phyloP scores from a whole-genome alignment of 441 rosid species.

The Theobroma grandiflorum region DNA sequence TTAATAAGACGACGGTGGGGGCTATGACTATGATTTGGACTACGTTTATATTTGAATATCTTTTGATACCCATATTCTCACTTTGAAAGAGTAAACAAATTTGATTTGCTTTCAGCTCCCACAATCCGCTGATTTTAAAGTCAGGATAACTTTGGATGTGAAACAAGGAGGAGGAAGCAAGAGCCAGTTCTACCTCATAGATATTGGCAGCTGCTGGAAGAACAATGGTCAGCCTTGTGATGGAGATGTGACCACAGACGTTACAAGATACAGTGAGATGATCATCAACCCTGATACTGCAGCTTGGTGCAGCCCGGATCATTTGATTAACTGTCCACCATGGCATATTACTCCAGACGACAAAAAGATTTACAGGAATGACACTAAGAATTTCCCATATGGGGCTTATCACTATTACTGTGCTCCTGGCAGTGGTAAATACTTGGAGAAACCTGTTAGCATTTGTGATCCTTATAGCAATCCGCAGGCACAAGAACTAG shows the following conservation, averaged over 20 bases:
- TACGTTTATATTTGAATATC: not conserved
- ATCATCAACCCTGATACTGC: constrained; percentile 58
- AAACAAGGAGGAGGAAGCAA: constrained; percentile 69
- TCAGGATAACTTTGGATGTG: constrained; percentile 53
- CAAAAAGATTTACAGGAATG: constrained; percentile 54
- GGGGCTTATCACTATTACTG: constrained; percentile 71
- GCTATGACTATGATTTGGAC: not conserved
- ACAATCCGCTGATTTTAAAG: constrained; percentile 58
- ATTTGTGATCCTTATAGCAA: constrained; percentile 69
- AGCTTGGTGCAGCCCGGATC: constrained; percentile 53
- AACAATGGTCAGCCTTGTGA: constrained; percentile 48
- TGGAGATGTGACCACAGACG: constrained; percentile 52
- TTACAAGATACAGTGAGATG: constrained; percentile 70
- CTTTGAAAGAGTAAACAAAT: not conserved
- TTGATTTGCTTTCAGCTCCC: constrained; percentile 61
- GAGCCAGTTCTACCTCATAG: constrained; percentile 58
- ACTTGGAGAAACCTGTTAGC: constrained; percentile 51
- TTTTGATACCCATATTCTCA: not conserved
- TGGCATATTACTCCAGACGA: constrained; percentile 58
- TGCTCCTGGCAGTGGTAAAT: constrained; percentile 61
- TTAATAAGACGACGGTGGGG: not conserved
- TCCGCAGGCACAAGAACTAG: constrained; percentile 70
- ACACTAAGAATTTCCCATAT: constrained; percentile 57
- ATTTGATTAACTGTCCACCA: constrained; percentile 54
- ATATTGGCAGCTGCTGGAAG: constrained; percentile 68